A percentile compares a stretch with the other conserved stretches of the same genome.
Evolutionary conservation across 257 asterid species (phyloP).

Genomic region (Gynochthodes officinalis): DNA sequence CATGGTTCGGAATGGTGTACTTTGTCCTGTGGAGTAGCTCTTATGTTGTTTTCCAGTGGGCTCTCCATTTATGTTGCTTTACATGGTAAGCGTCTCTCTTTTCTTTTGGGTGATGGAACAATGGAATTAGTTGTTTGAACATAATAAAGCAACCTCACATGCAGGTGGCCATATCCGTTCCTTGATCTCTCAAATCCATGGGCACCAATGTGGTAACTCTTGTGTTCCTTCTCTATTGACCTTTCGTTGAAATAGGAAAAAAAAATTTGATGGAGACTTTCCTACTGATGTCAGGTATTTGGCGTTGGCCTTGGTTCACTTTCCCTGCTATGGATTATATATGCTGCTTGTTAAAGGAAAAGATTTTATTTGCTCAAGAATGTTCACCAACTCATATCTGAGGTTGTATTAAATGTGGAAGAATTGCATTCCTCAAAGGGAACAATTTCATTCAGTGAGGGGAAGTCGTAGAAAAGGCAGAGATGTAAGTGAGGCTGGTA

Average conservation of each 20-base stretch:
- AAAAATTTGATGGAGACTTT: neutral
- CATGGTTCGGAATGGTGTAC: constrained; percentile 68
- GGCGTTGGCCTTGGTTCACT: constrained; percentile 60
- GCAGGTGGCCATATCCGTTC: constrained; percentile 99
- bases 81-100: constrained; percentile 45
- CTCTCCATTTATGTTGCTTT: constrained; percentile 67
- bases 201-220: constrained; percentile 77
- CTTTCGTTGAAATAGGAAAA: neutral
- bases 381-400: constrained; percentile 43
- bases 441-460: neutral
- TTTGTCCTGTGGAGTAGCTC: constrained; percentile 64
- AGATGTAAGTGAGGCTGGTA: neutral
- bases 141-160: neutral
- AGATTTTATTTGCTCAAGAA: constrained; percentile 39
- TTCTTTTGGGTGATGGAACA: too few relatives aligned
- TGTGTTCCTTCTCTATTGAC: neutral
- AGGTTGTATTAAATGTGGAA: constrained; percentile 41
- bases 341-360: constrained; percentile 55
- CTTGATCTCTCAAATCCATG: constrained; percentile 70
- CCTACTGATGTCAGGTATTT: constrained; percentile 51
- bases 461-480: neutral
- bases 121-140: neutral
- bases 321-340: constrained; percentile 72
- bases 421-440: neutral
- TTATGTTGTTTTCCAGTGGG: constrained; percentile 75